Evolutionary conservation across 2,329 filamentous ascomycete species (phyloP), one percentile per base, ranked within the genome.

Genomic region (Fusarium devonianum): DNA sequence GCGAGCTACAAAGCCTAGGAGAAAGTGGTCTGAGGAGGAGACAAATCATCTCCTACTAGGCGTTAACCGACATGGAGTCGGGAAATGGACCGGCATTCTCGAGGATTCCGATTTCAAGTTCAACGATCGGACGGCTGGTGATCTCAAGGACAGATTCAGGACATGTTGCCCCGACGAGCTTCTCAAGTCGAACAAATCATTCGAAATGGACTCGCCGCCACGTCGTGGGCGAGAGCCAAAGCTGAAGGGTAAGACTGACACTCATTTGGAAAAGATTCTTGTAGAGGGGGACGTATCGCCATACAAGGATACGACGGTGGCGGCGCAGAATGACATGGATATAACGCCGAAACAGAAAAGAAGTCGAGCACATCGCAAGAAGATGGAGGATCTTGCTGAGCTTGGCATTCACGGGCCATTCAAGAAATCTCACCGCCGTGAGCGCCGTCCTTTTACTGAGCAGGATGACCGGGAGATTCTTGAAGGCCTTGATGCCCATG

Each of bases 21-120:
- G 79, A 41, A 86, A 85, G 59, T 87, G 84, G 84, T 81, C 82
- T 0, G 82, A 87, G 53, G 79, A 84, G 48, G 84, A 87, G 66
- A 87, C 84, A 2, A 84, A 81, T 39, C 77, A 85, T 56, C 72
- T 87, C 7, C 67, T 87, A 11, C 71, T 85, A 3, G 84, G 84
- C 0, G 84, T 86, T 19, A 78, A 78, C 60, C 80, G 81, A 22
- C 78, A 87, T 62, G 85, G 85, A 1, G 80, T 87, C 7, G 85
- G 84, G 26, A 84, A 82, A 60, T 87, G 84, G 84, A 85, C 82
- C 7, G 80, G 75, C 46, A 87, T 87, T 22, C 70, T 87, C 17
- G 82, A 85, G 38, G 85, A 87, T 52, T 69, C 77, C 0, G 78
- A 78, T 30, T 87, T 85, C 63, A 75, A 68, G 9, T 87, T 87